These are phyloP conservation scores for Lactarius vividus DNA, from an alignment of 768 basidiomycete genomes.

Conservation along the genomic window DNA sequence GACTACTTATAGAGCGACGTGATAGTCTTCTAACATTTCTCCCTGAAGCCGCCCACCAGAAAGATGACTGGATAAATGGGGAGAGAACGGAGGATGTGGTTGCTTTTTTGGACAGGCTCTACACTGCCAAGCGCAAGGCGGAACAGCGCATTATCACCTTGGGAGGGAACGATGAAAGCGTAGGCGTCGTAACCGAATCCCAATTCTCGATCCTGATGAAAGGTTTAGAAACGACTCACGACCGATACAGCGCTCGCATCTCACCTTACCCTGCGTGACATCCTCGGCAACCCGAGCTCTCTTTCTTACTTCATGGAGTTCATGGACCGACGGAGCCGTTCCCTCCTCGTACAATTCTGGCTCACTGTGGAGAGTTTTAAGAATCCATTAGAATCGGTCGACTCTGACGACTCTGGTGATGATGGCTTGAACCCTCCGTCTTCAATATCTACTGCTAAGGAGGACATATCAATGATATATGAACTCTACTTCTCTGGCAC, in stretches of 20 bases:
- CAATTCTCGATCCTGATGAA: background rate
- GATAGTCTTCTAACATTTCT: background rate
- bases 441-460: slow-evolving; percentile 58
- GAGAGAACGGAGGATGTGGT: slow-evolving; percentile 82
- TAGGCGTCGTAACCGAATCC: slow-evolving; percentile 34
- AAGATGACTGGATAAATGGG: slow-evolving; percentile 86
- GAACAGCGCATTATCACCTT: slow-evolving; percentile 82
- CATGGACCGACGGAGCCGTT: slow-evolving; percentile 87
- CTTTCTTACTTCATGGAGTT: slow-evolving; percentile 98
- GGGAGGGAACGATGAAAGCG: slow-evolving; percentile 66
- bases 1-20: slow-evolving; percentile 16
- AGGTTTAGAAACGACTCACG: slow-evolving; percentile 38
- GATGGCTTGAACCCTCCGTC: slow-evolving; percentile 58
- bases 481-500: slow-evolving; percentile 77
- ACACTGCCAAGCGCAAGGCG: slow-evolving; percentile 83
- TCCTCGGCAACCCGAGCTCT: slow-evolving; percentile 85
- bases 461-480: slow-evolving; percentile 88
- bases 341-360: slow-evolving; percentile 94
- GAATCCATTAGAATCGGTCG: slow-evolving; percentile 85
- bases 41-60: slow-evolving; percentile 71
- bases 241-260: slow-evolving; percentile 43
- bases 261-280: slow-evolving; percentile 64
- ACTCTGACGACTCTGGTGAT: slow-evolving; percentile 53
- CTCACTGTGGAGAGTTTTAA: slow-evolving; percentile 97
- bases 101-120: slow-evolving; percentile 82